These are phyloP conservation scores for Amauroascus niger DNA, from an alignment of 2,329 filamentous ascomycete species.

Conservation along the genomic window DNA sequence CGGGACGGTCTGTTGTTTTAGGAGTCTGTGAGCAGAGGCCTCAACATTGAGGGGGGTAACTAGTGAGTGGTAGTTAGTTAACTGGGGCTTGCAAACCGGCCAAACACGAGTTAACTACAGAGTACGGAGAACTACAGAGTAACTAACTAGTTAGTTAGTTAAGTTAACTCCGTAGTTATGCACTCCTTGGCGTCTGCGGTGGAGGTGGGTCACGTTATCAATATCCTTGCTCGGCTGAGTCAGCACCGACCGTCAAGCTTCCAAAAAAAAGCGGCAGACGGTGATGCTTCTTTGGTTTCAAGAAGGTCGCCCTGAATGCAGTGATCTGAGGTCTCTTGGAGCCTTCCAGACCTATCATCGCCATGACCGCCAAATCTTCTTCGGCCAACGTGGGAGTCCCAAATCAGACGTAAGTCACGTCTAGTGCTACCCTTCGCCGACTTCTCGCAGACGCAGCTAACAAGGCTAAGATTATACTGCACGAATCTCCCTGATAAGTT, in stretches of 20 bases:
- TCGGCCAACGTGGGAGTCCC: slow-evolving; percentile 46
- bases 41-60: no score
- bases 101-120: no score
- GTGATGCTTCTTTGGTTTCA: neutral
- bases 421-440: neutral
- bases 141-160: no score
- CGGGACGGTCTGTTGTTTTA: neutral
- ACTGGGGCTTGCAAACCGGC: no score
- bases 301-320: neutral
- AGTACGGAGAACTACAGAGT: no score
- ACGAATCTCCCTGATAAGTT: slow-evolving; percentile 84
- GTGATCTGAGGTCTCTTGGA: neutral
- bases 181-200: no score
- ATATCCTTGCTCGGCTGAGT: no score
- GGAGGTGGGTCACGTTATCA: no score
- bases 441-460: slow-evolving; percentile 17
- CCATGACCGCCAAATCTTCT: slow-evolving; percentile 31
- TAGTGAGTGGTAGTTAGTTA: no score
- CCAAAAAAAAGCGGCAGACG: neutral
- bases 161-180: no score
- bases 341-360: neutral
- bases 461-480: slow-evolving; percentile 65
- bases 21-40: no score
- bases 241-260: neutral
- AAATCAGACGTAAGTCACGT: slow-evolving; percentile 61